Evolutionary conservation across 129 eudicot genomes (phyloP).

Genomic region (Dittrichia graveolens): DNA sequence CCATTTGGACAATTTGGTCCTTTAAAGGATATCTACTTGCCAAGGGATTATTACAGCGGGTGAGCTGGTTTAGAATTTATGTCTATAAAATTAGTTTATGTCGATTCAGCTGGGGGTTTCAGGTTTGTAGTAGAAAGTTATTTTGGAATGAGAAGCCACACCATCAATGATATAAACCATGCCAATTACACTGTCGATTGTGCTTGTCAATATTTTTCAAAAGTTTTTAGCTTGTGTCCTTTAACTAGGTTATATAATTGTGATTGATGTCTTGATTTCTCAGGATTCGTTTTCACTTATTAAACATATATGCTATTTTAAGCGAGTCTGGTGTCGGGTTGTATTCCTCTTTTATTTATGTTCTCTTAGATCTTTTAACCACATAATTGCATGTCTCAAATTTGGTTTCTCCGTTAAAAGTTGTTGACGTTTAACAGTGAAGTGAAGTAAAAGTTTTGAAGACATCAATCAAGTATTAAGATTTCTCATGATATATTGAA

Average conservation of each 20-base stretch:
- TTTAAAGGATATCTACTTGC: conserved; percentile 76
- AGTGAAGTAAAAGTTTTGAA: conserved; percentile 53
- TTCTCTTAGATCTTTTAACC: background rate
- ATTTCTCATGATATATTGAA: conserved; percentile 33
- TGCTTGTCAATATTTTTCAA: background rate
- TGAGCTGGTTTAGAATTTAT: conserved; percentile 43
- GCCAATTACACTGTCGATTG: background rate
- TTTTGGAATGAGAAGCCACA: background rate
- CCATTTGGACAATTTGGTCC: conserved; percentile 85
- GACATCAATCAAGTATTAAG: conserved; percentile 16
- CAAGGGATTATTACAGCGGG: conserved; percentile 91
- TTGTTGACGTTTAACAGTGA: conserved; percentile 77
- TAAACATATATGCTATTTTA: background rate
- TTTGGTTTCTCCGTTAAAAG: conserved; percentile 39
- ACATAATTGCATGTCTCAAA: conserved; percentile 15
- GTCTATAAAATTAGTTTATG: background rate
- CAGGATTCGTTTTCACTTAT: background rate
- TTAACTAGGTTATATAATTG: background rate
- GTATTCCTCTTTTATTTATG: background rate
- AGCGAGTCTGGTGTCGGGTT: background rate
- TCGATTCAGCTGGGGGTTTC: background rate
- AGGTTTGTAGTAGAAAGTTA: background rate
- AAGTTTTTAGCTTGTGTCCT: background rate
- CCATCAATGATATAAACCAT: background rate
- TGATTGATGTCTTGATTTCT: background rate